Base-by-base conservation (phyloP, 2,329 filamentous ascomycete genomes). In the Pseudocercospora crystallina region DNA sequence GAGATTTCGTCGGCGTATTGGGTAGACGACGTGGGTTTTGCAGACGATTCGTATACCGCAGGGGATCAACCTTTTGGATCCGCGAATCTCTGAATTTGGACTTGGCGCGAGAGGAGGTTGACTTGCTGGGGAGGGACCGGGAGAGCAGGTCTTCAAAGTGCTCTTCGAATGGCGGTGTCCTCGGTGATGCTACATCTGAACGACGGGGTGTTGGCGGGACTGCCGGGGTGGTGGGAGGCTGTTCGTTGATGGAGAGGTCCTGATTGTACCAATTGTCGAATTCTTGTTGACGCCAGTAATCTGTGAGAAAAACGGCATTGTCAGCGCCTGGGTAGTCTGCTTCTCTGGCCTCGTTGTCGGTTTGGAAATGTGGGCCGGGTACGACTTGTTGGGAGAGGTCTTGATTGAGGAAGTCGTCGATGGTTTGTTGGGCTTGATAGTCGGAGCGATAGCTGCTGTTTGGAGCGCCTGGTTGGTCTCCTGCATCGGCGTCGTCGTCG, bases 1-100 rank as follows among this genome's bases (percentile, higher is more conserved):
- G 56, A 41, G 43, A 49, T 20, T 42, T 50, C 9, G 56, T 58
- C 4, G 56, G 56, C n/a, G 56, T 58, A 13, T 58, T 50, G 3
- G 56, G 56, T 15, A 58, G 31, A 29, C 56, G 40, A 15, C 46
- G 39, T 14, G 56, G 52, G 13, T 39, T 17, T 30, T 48, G 47
- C 2, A 58, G 38, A 11, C 52, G 45, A n/a, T 58, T 58, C 15
- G 17, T 39, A 26, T 58, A 58, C 8, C 56, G 46, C 8, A 58
- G 41, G 7, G 46, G 46, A 13, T 58, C 56, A 8, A 58, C 52
- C 29, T 52, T 54, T 20, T 33, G 41, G 29, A 52, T 13, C 4
- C 44, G 40, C 9, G 42, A 48, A 14, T 53, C 46, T 17, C 45
- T 47, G 43, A 47, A 51, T 3, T 14, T 35, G 31, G 37, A 38